These are phyloP conservation scores for Coemansia sp. DNA, from an alignment of 192 early-diverging fungal species.

Conservation along the genomic window DNA sequence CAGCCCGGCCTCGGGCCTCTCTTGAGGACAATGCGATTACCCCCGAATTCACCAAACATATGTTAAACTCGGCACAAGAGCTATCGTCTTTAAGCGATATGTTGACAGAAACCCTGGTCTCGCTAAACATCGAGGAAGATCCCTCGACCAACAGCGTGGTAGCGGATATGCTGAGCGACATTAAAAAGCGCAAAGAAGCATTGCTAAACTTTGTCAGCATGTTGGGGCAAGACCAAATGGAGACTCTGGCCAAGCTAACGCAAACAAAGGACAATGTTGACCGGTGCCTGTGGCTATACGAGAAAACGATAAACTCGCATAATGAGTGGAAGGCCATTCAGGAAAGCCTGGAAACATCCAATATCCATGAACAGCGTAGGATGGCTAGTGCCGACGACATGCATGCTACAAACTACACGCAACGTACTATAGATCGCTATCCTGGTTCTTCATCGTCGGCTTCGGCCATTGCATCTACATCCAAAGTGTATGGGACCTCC, in stretches of 20 bases:
- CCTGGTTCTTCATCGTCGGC: background rate
- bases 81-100: slow-evolving; percentile 41
- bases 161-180: slow-evolving; percentile 28
- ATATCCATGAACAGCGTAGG: background rate
- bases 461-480: slow-evolving; percentile 11
- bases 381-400: background rate
- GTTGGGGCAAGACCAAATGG: slow-evolving; percentile 21
- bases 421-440: background rate
- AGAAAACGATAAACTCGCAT: slow-evolving; percentile 39
- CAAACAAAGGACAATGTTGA: slow-evolving; percentile 20
- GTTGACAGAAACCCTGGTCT: slow-evolving; percentile 40
- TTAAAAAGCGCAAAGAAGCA: slow-evolving; percentile 32
- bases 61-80: slow-evolving; percentile 29
- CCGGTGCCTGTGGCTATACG: slow-evolving; percentile 36
- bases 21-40: slow-evolving; percentile 14
- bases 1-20: background rate
- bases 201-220: slow-evolving; percentile 41
- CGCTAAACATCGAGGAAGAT: slow-evolving; percentile 43
- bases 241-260: slow-evolving; percentile 21
- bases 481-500: slow-evolving; percentile 6
- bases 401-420: background rate
- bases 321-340: slow-evolving; percentile 50
- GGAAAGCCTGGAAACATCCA: slow-evolving; percentile 30
- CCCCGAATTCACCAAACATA: slow-evolving; percentile 41
- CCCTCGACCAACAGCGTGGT: slow-evolving; percentile 34